These are phyloP conservation scores for Paramecium sonneborni DNA, from an alignment of 73 alveolate species.

Conservation along the genomic window DNA sequence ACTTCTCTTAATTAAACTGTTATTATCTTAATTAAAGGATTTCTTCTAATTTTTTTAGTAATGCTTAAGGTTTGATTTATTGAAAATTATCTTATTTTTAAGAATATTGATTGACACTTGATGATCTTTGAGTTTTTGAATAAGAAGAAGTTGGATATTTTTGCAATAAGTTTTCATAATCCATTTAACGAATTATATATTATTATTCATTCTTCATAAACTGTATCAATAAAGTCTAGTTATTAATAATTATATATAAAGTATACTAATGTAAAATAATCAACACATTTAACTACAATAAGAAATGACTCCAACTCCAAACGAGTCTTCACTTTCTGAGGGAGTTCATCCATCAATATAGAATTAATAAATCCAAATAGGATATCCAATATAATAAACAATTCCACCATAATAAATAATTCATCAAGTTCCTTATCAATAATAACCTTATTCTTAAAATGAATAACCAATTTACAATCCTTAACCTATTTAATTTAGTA, in stretches of 20 bases:
- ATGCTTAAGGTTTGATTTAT: neutral
- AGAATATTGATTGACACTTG: neutral
- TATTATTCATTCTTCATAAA: neutral
- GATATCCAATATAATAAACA: neutral
- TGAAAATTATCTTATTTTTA: neutral
- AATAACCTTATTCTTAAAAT: neutral
- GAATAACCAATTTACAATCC: neutral
- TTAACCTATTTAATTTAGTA: neutral
- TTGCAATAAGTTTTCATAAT: neutral
- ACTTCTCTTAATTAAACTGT: neutral
- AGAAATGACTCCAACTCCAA: slow-evolving; percentile 38
- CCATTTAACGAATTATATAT: slow-evolving; percentile 34
- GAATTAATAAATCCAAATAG: neutral
- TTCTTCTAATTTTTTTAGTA: slow-evolving; percentile 1
- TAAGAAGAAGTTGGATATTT: neutral
- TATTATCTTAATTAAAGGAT: neutral
- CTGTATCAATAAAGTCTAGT: neutral
- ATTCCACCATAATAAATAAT: neutral
- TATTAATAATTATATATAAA: neutral
- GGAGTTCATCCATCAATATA: neutral
- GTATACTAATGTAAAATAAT: neutral
- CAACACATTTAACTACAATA: neutral
- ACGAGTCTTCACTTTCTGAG: neutral
- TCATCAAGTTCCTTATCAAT: neutral
- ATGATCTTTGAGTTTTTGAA: neutral